Evolutionary conservation across 2,329 filamentous ascomycete species (phyloP), one percentile per base, ranked within the genome.

Genomic region (Cladosporium cucumerinum): DNA sequence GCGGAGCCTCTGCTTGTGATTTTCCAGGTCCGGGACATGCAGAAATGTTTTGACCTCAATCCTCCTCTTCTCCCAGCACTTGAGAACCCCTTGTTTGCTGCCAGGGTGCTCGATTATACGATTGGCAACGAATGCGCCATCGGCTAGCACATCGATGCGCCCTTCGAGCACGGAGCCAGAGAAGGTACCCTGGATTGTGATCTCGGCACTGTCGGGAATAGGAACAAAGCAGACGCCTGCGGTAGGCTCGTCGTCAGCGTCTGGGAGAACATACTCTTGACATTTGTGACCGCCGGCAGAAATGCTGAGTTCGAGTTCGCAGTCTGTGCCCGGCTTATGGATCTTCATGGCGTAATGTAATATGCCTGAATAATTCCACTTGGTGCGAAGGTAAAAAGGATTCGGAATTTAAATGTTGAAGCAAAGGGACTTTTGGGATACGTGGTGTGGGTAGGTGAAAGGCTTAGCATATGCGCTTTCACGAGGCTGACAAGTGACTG

Each of bases 141-240:
- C 79, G 0, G 78, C 69, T 0, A 76, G 26, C 14, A 77, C 69
- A 62, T 81, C 79, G 34, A 76, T 70, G 8, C 71, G 69, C 2
- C 75, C 69, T 3, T 64, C 39, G 6, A 74, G 60, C 8, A 75
- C 73, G 64, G 70, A 74, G 54, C 79, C 79, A 1, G 58, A 54
- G 63, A 79, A 77, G 0, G 62, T 67, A 12, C 73, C 72, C 0
- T 65, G 61, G n/a, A 80, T 62, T 11, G 68, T 74, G 46, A 80
- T 63, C 23, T 71, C 67, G 6, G 78, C 66, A 25, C 71, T 74
- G 7, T 71, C 66, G 1, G 72, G 67, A 1, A 79, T 72, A 0
- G 78, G 70, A 3, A 81, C 70, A 61, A 76, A 80, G 69, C 76
- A 78, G 49, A 71, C 65, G 25, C 69, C 49, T 18, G 67, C 66